Conservation (phyloP, 495 filamentous ascomycete species). For the Penicillium paradoxum region DNA sequence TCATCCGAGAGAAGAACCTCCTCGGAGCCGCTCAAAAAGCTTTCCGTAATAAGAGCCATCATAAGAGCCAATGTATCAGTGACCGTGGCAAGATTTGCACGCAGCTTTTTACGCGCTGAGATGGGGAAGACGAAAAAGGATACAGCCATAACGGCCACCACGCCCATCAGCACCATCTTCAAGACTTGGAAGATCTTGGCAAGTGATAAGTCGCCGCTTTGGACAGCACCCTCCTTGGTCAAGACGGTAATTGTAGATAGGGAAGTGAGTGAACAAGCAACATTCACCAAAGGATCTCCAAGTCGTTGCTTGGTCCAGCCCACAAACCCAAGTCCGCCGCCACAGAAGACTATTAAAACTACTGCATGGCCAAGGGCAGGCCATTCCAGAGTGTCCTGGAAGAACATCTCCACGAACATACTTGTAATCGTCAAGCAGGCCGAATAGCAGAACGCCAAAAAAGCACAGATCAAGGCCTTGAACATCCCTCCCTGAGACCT, state of each 20-base stretch:
- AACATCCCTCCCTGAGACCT: constrained; percentile 85
- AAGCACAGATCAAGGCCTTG: constrained; percentile 78
- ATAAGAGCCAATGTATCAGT: constrained; percentile 77
- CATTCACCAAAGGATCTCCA: constrained; percentile 81
- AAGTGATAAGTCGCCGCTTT: constrained; percentile 71
- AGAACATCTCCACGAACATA: constrained; percentile 79
- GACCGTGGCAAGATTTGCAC: constrained; percentile 66
- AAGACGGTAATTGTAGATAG: constrained; percentile 87
- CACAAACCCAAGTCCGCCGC: constrained; percentile 81
- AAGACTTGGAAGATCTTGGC: constrained; percentile 82
- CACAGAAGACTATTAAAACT: constrained; percentile 81
- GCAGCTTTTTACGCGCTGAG: constrained; percentile 71
- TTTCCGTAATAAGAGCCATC: constrained; percentile 73
- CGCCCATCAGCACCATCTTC: constrained; percentile 87
- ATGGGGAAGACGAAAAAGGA: constrained; percentile 75
- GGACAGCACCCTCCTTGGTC: constrained; percentile 87
- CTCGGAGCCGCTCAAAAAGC: constrained; percentile 82
- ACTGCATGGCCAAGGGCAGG: constrained; percentile 71
- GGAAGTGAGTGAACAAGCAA: constrained; percentile 84
- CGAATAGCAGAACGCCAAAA: constrained; percentile 78
- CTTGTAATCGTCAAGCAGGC: constrained; percentile 74
- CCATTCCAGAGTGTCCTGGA: constrained; percentile 58
- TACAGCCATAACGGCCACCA: constrained; percentile 66
- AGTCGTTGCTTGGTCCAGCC: constrained; percentile 90
- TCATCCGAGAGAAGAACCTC: constrained; percentile 60